A percentile compares a stretch with the other conserved stretches of the same genome.
Evolutionary conservation across 257 asterid species (phyloP).

Genomic region (Nemophila menziesii): DNA sequence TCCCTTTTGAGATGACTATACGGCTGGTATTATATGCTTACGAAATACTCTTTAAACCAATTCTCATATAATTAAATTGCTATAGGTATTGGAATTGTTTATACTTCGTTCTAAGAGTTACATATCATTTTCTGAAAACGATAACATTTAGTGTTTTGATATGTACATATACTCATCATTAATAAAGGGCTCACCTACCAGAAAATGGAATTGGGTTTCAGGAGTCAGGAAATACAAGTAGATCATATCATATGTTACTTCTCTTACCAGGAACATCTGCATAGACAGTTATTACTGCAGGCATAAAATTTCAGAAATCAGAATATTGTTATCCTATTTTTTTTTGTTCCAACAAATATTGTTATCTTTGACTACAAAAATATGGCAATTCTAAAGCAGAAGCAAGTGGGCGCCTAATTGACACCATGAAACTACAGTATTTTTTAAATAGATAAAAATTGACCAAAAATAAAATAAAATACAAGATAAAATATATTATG

Average conservation of each 20-base stretch:
- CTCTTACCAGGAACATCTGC: conserved; percentile 1
- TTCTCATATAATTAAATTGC: background rate
- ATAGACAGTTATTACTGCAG: conserved; percentile 15
- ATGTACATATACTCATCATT: background rate
- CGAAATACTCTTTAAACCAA: background rate
- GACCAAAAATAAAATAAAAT: too few relatives aligned
- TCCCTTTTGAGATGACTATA: background rate
- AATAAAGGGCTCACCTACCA: background rate
- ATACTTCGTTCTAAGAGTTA: too few relatives aligned
- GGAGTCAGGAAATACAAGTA: conserved; percentile 5
- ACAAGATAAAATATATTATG: too few relatives aligned
- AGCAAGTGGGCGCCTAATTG: conserved; percentile 14
- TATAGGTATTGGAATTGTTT: background rate
- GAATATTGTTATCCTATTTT: conserved; percentile 18
- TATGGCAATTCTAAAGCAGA: conserved; percentile 6
- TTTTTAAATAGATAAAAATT: conserved; percentile 4
- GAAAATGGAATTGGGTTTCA: background rate
- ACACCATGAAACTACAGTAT: background rate
- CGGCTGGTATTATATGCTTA: background rate
- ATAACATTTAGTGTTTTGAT: too few relatives aligned
- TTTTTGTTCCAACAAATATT: too few relatives aligned
- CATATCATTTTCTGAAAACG: too few relatives aligned
- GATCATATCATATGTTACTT: conserved; percentile 1
- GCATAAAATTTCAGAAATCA: conserved; percentile 2
- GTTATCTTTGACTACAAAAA: background rate